A percentile compares a stretch with the other conserved stretches of the same genome.
These are phyloP conservation scores for Peronospora belbahrii DNA, from an alignment of 352 stramenopile species.

Conservation along the genomic window DNA sequence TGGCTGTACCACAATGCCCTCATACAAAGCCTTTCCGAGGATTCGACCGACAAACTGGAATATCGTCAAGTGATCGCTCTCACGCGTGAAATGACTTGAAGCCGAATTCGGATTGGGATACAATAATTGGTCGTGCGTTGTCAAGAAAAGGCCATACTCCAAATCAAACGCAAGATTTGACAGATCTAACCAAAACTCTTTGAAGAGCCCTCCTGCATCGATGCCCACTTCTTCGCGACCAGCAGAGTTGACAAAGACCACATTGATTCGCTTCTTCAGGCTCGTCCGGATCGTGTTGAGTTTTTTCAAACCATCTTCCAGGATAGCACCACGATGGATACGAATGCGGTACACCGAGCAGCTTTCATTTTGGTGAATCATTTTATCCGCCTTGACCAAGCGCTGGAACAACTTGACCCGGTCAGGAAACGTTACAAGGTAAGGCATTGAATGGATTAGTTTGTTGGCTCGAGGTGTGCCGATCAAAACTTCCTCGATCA, in stretches of 20 bases:
- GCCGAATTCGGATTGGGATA: slow-evolving; percentile 91
- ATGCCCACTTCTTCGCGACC: slow-evolving; percentile 91
- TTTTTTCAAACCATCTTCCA: slow-evolving; percentile 83
- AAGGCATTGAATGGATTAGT: slow-evolving; percentile 68
- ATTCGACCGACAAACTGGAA: slow-evolving; percentile 94
- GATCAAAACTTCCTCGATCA: slow-evolving; percentile 49
- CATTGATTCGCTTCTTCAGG: slow-evolving; percentile 80
- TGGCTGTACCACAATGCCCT: slow-evolving; percentile 93
- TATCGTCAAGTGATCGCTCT: slow-evolving; percentile 82
- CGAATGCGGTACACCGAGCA: slow-evolving; percentile 45
- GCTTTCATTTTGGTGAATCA: slow-evolving; percentile 37
- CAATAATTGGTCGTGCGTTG: slow-evolving; percentile 73
- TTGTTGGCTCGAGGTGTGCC: slow-evolving; percentile 50
- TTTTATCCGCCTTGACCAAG: slow-evolving; percentile 48
- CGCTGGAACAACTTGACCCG: slow-evolving; percentile 65
- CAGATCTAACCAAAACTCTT: slow-evolving; percentile 94
- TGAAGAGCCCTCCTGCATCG: slow-evolving; percentile 95
- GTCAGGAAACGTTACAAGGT: slow-evolving; percentile 59
- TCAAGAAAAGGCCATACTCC: slow-evolving; percentile 84
- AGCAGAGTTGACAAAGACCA: slow-evolving; percentile 84
- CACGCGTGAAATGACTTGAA: slow-evolving; percentile 67
- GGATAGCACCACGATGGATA: slow-evolving; percentile 61
- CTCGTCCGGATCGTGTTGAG: slow-evolving; percentile 81
- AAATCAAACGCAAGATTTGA: slow-evolving; percentile 89
- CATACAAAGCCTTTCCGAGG: slow-evolving; percentile 93